Evolutionary conservation across 257 asterid genomes (phyloP).

Genomic region (Thymus quinquecostatus): DNA sequence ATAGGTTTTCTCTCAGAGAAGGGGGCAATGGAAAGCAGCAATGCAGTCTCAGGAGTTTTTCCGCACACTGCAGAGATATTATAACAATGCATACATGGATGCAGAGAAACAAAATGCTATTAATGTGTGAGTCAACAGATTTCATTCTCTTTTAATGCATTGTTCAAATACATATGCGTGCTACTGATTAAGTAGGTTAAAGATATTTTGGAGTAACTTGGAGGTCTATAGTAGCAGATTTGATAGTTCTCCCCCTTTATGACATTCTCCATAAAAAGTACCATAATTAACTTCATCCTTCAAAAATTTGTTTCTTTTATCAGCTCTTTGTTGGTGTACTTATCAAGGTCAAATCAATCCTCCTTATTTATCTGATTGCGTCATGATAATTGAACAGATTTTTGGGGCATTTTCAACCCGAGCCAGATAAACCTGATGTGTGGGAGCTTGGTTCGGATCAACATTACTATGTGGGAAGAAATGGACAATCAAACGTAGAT

Average conservation of each 20-base stretch:
- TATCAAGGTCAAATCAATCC: constrained; percentile 19
- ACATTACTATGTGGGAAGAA: constrained; percentile 55
- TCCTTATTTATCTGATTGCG: constrained; percentile 27
- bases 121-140: constrained; percentile 70
- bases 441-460: constrained; percentile 86
- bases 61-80: constrained; percentile 94
- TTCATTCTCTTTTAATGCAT: constrained; percentile 2
- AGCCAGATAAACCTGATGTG: constrained; percentile 76
- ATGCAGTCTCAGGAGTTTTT: constrained; percentile 95
- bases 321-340: constrained; percentile 18
- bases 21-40: constrained; percentile 99
- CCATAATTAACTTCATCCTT: constrained; percentile 17
- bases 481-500: constrained; percentile 53
- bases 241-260: constrained; percentile 5
- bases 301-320: constrained; percentile 18
- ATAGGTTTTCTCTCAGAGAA: constrained; percentile 89
- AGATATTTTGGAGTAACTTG: constrained; percentile 23
- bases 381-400: constrained; percentile 59
- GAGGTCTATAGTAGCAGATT: not conserved
- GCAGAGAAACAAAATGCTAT: constrained; percentile 93
- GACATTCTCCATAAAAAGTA: constrained; percentile 17
- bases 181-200: constrained; percentile 17
- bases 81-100: constrained; percentile 95
- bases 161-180: constrained; percentile 3
- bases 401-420: constrained; percentile 92